A percentile compares a stretch with the other conserved stretches of the same genome.
phyloP scores from a whole-genome alignment of 306 rosid species.

The Notholithocarpus densiflorus region DNA sequence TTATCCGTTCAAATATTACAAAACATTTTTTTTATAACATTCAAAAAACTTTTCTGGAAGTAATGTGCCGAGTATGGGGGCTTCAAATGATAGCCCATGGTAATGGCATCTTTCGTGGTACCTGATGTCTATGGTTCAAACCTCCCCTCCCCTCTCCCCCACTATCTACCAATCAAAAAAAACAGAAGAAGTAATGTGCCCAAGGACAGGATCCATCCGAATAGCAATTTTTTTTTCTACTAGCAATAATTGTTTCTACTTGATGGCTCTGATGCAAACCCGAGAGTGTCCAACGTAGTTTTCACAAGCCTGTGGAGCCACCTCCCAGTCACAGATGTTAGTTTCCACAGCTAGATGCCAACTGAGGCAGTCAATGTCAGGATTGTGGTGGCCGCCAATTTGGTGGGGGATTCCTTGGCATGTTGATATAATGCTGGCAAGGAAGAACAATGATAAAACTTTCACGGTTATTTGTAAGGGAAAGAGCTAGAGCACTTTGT shows the following conservation, averaged over 20 bases:
- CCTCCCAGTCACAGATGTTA: neutral
- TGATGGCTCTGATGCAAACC: neutral
- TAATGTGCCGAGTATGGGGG: no score
- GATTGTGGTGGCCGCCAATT: neutral
- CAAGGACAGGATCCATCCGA: no score
- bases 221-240: no score
- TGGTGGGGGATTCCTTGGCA: neutral
- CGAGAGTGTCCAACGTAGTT: neutral
- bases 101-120: no score
- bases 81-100: no score
- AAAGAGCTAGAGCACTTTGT: neutral
- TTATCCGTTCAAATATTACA: neutral
- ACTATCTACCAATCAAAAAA: no score
- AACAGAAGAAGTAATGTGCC: no score
- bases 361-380: neutral
- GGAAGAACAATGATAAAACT: neutral
- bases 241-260: no score
- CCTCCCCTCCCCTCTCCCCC: no score
- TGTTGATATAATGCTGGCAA: neutral
- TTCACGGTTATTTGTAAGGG: neutral
- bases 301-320: neutral
- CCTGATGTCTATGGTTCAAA: no score
- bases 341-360: constrained; percentile 1
- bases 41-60: no score
- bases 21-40: no score